phyloP scores from a whole-genome alignment of 1,284 basidiomycete genomes.

The Ceratobasidium sp. region DNA sequence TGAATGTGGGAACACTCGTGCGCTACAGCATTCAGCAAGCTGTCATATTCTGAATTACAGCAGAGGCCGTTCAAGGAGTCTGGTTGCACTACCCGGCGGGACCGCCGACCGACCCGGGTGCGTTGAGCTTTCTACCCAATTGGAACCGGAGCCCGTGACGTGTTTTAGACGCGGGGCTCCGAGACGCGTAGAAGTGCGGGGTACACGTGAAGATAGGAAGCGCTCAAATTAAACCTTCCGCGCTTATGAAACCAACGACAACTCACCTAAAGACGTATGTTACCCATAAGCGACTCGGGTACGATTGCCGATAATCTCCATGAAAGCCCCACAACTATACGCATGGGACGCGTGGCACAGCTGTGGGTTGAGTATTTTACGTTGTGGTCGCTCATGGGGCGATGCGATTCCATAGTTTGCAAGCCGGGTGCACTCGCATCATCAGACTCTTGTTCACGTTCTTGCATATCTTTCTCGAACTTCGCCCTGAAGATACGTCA shows the following conservation, averaged over 20 bases:
- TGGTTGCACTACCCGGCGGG: not conserved
- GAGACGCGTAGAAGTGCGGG: constrained; percentile 1
- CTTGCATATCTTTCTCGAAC: not conserved
- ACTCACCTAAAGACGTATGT: not conserved
- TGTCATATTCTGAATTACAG: too few relatives aligned
- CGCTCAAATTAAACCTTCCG: not conserved
- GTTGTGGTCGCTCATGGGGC: not conserved
- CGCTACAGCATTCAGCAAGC: too few relatives aligned
- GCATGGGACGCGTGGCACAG: not conserved
- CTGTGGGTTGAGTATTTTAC: not conserved
- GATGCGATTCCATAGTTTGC: not conserved
- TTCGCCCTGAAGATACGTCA: too few relatives aligned
- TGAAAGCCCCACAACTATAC: not conserved
- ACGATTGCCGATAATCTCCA: not conserved
- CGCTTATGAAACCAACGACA: constrained; percentile 4
- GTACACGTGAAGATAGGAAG: constrained; percentile 22
- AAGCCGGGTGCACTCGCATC: not conserved
- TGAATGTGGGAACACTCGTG: too few relatives aligned
- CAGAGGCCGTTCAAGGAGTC: too few relatives aligned
- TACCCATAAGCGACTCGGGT: not conserved
- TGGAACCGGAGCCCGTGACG: not conserved
- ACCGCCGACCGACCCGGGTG: not conserved
- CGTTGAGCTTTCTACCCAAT: not conserved
- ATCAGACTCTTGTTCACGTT: not conserved
- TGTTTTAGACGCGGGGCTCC: constrained; percentile 16